Base-by-base conservation (phyloP, 345 rosid genomes). In the Clarkia xantiana region DNA sequence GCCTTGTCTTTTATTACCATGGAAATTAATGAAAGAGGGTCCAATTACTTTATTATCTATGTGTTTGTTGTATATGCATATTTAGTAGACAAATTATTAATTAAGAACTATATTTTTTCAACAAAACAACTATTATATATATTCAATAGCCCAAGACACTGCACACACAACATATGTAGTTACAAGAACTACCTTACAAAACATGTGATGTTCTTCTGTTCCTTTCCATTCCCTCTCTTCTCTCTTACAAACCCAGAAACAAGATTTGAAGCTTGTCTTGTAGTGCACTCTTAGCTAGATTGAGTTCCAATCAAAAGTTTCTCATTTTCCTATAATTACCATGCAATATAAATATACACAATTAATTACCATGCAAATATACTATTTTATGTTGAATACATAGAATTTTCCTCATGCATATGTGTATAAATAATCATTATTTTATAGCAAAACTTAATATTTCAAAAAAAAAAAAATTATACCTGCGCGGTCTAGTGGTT, bases 1-100 rank as follows among this genome's bases (percentile, higher is more conserved):
- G 48, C 59, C 58, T 69, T 69, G 80, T 76, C 78, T 53, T 62
- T 42, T 73, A 38, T 53, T 56, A 59, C 51, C 2, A 2, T 2
- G 2, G 25, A 5, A 22, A 63, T 59, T 61, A 57, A 51, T 44
- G 16, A 43, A 43, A 44, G 53, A 18, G 40, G 47, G 18, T 23
- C 42, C 4, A 7, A 9, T 46, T 11, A 14, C 12, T 36, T 44
- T 11, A 43, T 14, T 43, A 44, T 43, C 15, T 25, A 22, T 25
- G 42, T 22, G 18, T 44, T 13, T 39, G 36, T 40, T 2, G 5
- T 5, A 45, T 25, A 13, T 44, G 17, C 29, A 43, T 38, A 2
- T 25, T 22, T 3, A 14, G 43, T 44, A 42, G 52, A 45, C 54
- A 57, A 58, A 54, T 59, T 65, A 22, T 22, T 62, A 54, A 60